Base-by-base conservation (phyloP, 331 rosid genomes). In the Arachis monticola region DNA sequence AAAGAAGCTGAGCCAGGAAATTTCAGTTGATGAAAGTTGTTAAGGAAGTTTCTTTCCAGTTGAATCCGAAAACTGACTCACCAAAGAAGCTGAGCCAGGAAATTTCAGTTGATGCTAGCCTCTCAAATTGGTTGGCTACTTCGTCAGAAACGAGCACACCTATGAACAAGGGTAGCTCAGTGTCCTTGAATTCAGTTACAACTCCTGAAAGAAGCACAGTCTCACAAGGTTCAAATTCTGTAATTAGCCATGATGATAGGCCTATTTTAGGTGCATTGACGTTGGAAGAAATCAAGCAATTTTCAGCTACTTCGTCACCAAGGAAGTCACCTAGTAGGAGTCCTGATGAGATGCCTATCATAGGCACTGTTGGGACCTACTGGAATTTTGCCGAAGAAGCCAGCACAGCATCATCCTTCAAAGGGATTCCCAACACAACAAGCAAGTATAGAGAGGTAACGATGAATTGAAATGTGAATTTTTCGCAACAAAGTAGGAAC, bases 391-490 rank as follows among this genome's bases (percentile, higher is more conserved):
- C 80, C 11, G 80, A 81, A 81, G 88, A 59, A 80, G 62, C 83
- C 67, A 84, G 86, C 13, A 82, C 91, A 44, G 80, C 76, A 44
- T 78, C 93, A 13, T 91, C 92, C 38, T 86, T 70, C 55, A 91
- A 93, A 85, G 97, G 98, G 82, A 89, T 91, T 77, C 98, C 99
- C 48, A 94, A 92, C 80, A 83, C 97, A 8, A 88, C 97, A 12
- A 92, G 96, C 96, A 92, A 92, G 88, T 95, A 92, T 64, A 87
- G 91, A 88, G 97, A 92, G 97, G 99, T 95, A 82, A 35, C 62
- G 10, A 40, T 64, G 80, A 76, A 82, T 77, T 86, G 82, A 83
- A 80, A 68, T 32, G 3, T 32, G 38, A 32, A 32, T 1, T 3
- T 32, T 45, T 71, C 46, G 22, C 59, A 75, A 68, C 61, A 59